Evolutionary conservation across 83 land plant genomes (phyloP).

Genomic region (Larix sibirica): DNA sequence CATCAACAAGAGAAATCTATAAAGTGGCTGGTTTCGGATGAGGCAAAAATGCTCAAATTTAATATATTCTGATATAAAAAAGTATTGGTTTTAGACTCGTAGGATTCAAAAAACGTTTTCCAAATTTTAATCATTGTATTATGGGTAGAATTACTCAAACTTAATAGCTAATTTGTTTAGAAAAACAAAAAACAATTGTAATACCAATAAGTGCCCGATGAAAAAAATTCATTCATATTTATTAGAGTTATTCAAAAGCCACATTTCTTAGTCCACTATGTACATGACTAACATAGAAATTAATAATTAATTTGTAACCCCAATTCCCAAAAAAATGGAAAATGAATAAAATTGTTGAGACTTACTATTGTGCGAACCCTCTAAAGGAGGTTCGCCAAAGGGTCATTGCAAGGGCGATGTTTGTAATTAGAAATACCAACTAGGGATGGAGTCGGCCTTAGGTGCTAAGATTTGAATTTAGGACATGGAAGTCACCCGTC

Average conservation of each 20-base stretch:
- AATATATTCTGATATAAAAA: not conserved
- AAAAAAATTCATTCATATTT: not conserved
- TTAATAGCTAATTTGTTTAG: not conserved
- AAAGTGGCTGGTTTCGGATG: conserved; percentile 7
- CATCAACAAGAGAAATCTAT: conserved; percentile 64
- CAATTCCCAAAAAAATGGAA: no score
- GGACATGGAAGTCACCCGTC: no score
- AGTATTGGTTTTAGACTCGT: not conserved
- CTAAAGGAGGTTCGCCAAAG: no score
- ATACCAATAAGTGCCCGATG: not conserved
- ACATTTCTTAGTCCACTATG: not conserved
- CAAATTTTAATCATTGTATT: not conserved
- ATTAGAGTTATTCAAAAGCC: not conserved
- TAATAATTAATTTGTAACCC: no score
- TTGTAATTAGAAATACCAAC: no score
- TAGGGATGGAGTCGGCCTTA: no score
- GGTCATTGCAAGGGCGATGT: no score
- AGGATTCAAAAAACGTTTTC: not conserved
- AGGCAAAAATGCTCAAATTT: conserved; percentile 5
- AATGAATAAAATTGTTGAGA: no score
- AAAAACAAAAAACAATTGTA: not conserved
- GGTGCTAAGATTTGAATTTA: no score
- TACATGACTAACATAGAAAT: not conserved
- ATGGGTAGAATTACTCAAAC: not conserved
- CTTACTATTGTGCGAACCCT: no score